These are phyloP conservation scores for Biscutella laevigata DNA, from an alignment of 441 rosid species.

Conservation along the genomic window DNA sequence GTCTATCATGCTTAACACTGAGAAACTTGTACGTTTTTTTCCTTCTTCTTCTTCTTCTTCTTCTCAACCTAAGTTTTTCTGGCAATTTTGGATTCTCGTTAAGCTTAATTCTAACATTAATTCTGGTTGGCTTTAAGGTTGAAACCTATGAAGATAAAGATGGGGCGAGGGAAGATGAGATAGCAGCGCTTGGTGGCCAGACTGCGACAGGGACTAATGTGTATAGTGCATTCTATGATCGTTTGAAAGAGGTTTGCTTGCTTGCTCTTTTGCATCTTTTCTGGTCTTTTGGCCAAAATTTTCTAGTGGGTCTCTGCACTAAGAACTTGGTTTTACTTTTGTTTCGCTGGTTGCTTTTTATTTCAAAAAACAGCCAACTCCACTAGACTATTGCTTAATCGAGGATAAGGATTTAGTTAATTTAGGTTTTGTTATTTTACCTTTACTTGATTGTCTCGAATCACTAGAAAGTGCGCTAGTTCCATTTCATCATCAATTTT, in stretches of 20 bases:
- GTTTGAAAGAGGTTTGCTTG: slow-evolving; percentile 68
- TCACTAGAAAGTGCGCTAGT: not conserved
- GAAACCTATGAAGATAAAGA: slow-evolving; percentile 87
- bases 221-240: slow-evolving; percentile 80
- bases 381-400: not conserved
- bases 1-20: slow-evolving; percentile 45
- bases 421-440: slow-evolving; percentile 1
- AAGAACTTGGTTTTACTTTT: not conserved
- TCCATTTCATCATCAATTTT: not conserved
- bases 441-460: not conserved
- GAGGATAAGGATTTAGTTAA: not conserved
- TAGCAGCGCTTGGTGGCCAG: slow-evolving; percentile 90
- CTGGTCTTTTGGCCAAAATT: not conserved
- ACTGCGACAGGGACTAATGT: slow-evolving; percentile 67
- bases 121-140: slow-evolving; percentile 35
- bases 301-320: not conserved
- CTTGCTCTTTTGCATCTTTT: not conserved
- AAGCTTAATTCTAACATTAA: slow-evolving; percentile 2
- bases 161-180: slow-evolving; percentile 83
- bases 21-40: slow-evolving; percentile 48
- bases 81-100: too few relatives aligned
- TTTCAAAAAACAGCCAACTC: not conserved
- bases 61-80: not conserved
- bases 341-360: not conserved
- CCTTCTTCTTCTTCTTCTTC: not conserved